Evolutionary conservation across 257 asterid species (phyloP), one percentile per base, ranked within the genome.

Genomic region (Nicotiana obtusifolia): DNA sequence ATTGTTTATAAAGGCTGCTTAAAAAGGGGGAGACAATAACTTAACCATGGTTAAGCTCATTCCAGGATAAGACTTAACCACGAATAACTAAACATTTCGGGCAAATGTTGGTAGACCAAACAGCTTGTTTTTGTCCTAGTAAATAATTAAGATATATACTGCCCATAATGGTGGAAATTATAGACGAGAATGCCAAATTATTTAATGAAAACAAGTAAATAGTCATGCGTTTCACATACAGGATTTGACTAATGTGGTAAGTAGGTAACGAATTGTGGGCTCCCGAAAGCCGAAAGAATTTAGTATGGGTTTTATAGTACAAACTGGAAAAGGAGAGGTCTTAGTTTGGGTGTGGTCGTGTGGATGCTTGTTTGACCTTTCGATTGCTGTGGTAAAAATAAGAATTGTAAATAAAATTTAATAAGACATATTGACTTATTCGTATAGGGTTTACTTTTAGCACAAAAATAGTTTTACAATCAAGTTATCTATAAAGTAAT

Each of bases 41-140:
- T 47, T 49, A 73, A 49, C 62, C 62, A 7, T 73, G 37, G 78
- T 41, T 71, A 41, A 11, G 30, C 20, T 41, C 5, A 20, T 13
- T 11, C 13, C 1, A 31, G 13, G 5, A 47, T 73, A 14, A 7
- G 24, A 24, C 2, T 24, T 47, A 24, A 73, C 79, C 61, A 73
- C 13, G 79, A 61, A 13, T 73, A 47, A 16, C 26, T n/a, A 47
- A 24, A 15, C 20, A 3, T 15, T 73, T 73, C 4, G 15, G 61
- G 24, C 41, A 49, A 24, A 49, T 47, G 79, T 73, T 49, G 79
- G 79, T 22, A 73, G 79, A 49, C 79, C 79, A 73, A 73, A 47
- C 62, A 73, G 15, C 79, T 41, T 73, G 79, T 73, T 73, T 30
- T 22, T 33, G 62, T 20, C 61, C 41, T 14, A 24, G 8, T 22